phyloP scores from a whole-genome alignment of 192 early-diverging fungal genomes.

The Coemansia sp. region DNA sequence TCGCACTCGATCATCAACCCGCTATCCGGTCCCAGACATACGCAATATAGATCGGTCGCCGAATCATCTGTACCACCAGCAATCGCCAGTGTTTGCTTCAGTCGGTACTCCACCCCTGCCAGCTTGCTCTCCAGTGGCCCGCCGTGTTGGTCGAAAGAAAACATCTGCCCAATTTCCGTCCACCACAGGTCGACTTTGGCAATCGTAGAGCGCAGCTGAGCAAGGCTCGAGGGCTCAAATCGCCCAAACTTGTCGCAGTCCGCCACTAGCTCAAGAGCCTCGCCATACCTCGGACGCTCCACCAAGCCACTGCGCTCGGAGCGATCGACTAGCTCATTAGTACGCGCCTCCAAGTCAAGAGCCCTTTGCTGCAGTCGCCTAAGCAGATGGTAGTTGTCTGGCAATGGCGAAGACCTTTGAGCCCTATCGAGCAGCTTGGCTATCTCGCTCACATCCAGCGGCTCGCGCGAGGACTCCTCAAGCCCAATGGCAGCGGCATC shows the following conservation, averaged over 20 bases:
- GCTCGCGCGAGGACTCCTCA: slow-evolving; percentile 3
- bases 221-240: slow-evolving; percentile 33
- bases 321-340: slow-evolving; percentile 26
- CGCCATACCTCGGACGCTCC: slow-evolving; percentile 34
- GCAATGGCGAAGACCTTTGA: slow-evolving; percentile 32
- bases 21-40: slow-evolving; percentile 63
- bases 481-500: slow-evolving; percentile 18
- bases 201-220: slow-evolving; percentile 14
- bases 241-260: slow-evolving; percentile 29
- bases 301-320: slow-evolving; percentile 28
- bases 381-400: slow-evolving; percentile 24
- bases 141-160: slow-evolving; percentile 9
- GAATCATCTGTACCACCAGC: not conserved
- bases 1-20: slow-evolving; percentile 74
- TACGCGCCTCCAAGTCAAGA: slow-evolving; percentile 38
- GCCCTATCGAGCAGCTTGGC: slow-evolving; percentile 47
- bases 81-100: slow-evolving; percentile 22
- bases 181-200: slow-evolving; percentile 26
- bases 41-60: slow-evolving; percentile 54
- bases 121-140: slow-evolving; percentile 15
- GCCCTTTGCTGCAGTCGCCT: slow-evolving; percentile 32
- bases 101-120: slow-evolving; percentile 18
- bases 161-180: slow-evolving; percentile 16
- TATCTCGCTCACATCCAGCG: slow-evolving; percentile 23
- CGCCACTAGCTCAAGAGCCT: slow-evolving; percentile 17